phyloP scores from a whole-genome alignment of 164 flowering plant species.

The Vitis amurensis region DNA sequence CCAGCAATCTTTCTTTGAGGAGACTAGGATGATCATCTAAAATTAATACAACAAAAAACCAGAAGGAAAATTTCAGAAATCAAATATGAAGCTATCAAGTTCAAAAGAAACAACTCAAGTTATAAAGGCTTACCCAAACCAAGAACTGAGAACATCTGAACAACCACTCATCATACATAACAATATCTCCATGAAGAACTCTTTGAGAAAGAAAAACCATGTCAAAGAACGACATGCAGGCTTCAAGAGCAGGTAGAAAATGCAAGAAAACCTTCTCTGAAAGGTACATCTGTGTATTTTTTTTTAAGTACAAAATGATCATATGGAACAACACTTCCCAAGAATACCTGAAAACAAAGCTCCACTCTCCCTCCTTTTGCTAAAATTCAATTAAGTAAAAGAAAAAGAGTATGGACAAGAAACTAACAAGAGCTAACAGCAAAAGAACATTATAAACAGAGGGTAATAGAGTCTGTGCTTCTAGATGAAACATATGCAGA shows the following conservation, averaged over 20 bases:
- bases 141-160: conserved; percentile 51
- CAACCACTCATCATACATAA: conserved; percentile 54
- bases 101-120: conserved; percentile 3
- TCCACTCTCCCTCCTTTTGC: not conserved
- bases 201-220: conserved; percentile 41
- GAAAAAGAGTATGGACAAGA: not conserved
- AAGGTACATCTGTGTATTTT: conserved; percentile 24
- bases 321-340: not conserved
- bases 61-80: not conserved
- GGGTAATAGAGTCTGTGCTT: too few relatives aligned
- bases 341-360: not conserved
- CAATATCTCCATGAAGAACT: conserved; percentile 26
- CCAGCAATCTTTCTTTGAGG: conserved; percentile 35
- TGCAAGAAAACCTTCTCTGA: conserved; percentile 39
- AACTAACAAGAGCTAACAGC: too few relatives aligned
- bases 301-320: not conserved
- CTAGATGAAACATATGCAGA: too few relatives aligned
- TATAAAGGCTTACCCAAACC: conserved; percentile 63
- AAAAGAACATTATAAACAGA: too few relatives aligned
- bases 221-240: conserved; percentile 43
- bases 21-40: conserved; percentile 48
- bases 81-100: not conserved
- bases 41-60: conserved; percentile 3
- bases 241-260: conserved; percentile 52
- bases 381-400: not conserved